Conservation (phyloP, 257 asterid genomes). For the Cinchona pubescens region DNA sequence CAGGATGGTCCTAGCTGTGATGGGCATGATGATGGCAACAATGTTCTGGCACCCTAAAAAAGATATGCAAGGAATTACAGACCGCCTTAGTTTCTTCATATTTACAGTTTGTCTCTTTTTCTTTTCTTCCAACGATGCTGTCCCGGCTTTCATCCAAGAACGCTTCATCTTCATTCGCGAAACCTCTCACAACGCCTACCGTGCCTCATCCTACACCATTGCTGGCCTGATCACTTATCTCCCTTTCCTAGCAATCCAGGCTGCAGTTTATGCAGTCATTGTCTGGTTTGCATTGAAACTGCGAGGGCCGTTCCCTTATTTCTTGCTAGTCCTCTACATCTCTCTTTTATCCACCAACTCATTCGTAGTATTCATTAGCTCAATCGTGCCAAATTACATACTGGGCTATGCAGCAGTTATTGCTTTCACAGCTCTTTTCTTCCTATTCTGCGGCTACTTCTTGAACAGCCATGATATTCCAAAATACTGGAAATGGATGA, state of each 20-base stretch:
- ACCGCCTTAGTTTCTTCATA: slow-evolving; percentile 73
- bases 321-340: slow-evolving; percentile 59
- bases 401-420: slow-evolving; percentile 83
- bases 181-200: slow-evolving; percentile 75
- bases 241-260: slow-evolving; percentile 75
- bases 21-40: slow-evolving; percentile 93
- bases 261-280: slow-evolving; percentile 57
- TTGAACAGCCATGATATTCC: slow-evolving; percentile 55
- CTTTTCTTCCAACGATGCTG: slow-evolving; percentile 89
- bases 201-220: slow-evolving; percentile 86
- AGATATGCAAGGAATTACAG: slow-evolving; percentile 58
- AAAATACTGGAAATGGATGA: slow-evolving; percentile 79
- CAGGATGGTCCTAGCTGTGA: slow-evolving; percentile 60
- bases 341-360: slow-evolving; percentile 72
- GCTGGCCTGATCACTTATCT: slow-evolving; percentile 78
- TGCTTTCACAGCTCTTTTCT: slow-evolving; percentile 82
- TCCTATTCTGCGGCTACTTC: slow-evolving; percentile 76
- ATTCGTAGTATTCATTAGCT: slow-evolving; percentile 73
- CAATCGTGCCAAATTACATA: slow-evolving; percentile 85
- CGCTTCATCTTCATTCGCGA: slow-evolving; percentile 76
- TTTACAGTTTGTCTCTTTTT: slow-evolving; percentile 78
- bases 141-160: slow-evolving; percentile 89
- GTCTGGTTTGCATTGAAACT: slow-evolving; percentile 69
- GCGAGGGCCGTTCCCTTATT: slow-evolving; percentile 46
- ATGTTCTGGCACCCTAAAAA: slow-evolving; percentile 61